Evolutionary conservation across 2,329 filamentous ascomycete species (phyloP).

Genomic region (Penicillium nordicum): DNA sequence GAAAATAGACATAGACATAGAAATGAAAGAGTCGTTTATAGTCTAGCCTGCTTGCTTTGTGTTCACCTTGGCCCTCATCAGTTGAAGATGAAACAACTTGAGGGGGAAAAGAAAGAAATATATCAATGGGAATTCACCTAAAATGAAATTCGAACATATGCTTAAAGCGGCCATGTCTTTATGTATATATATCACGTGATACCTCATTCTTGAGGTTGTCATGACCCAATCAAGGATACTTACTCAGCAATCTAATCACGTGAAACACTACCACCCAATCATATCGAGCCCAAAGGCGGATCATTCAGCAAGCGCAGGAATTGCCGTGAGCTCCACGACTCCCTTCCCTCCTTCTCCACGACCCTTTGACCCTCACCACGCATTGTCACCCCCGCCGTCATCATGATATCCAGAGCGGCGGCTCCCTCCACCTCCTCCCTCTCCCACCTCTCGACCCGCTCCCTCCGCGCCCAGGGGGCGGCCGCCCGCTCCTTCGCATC

Average conservation of each 20-base stretch:
- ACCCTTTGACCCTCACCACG: conserved; percentile 25
- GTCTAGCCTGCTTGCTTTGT: not conserved
- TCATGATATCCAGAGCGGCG: conserved; percentile 47
- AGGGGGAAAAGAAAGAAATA: not conserved
- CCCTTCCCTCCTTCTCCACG: conserved; percentile 25
- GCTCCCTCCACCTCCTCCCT: conserved; percentile 43
- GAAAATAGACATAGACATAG: not conserved
- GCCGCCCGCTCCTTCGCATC: conserved; percentile 70
- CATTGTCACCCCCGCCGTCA: conserved; percentile 35
- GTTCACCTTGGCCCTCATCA: not conserved
- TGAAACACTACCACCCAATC: conserved; percentile 33
- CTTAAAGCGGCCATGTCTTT: not conserved
- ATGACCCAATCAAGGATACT: conserved; percentile 13
- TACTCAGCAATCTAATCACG: conserved; percentile 28
- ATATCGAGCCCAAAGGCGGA: conserved; percentile 36
- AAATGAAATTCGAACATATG: not conserved
- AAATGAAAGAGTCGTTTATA: not conserved
- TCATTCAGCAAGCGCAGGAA: conserved; percentile 41
- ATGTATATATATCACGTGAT: not conserved
- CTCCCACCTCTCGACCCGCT: conserved; percentile 40
- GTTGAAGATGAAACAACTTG: not conserved
- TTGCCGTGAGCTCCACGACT: conserved; percentile 32
- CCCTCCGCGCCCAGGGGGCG: conserved; percentile 40
- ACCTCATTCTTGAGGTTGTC: conserved; percentile 1
- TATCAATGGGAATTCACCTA: not conserved